Evolutionary conservation across 805 yeast species (phyloP).

Genomic region (Kodamaea fukazawae): DNA sequence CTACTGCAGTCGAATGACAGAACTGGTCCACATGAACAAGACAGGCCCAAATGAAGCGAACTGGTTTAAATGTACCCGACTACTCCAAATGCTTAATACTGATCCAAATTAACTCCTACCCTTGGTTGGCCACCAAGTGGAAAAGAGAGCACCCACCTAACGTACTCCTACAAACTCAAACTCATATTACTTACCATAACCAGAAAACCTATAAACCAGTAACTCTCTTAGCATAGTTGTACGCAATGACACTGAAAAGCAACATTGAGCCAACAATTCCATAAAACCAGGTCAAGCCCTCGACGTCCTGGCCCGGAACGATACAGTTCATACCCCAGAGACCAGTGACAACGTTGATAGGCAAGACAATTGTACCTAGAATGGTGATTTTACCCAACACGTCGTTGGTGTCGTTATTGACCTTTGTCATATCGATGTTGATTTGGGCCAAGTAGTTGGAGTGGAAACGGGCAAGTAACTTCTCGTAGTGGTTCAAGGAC

Average conservation of each 20-base stretch:
- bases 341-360: slow-evolving; percentile 93
- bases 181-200: no score
- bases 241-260: slow-evolving; percentile 36
- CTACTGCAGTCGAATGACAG: no score
- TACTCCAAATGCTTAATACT: no score
- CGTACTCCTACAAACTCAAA: no score
- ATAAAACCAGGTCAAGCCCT: slow-evolving; percentile 42
- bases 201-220: slow-evolving; percentile 30
- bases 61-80: no score
- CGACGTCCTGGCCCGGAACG: slow-evolving; percentile 82
- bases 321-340: slow-evolving; percentile 98
- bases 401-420: slow-evolving; percentile 95
- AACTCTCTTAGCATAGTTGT: slow-evolving; percentile 38
- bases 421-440: slow-evolving; percentile 96
- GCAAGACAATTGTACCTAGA: slow-evolving; percentile 91
- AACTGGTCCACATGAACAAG: no score
- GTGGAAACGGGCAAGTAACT: slow-evolving; percentile 89
- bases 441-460: slow-evolving; percentile 95
- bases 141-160: no score
- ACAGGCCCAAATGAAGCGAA: no score
- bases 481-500: slow-evolving; percentile 90
- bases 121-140: no score
- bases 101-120: no score
- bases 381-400: slow-evolving; percentile 91
- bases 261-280: slow-evolving; percentile 35